Percentiles rank a stretch among this genome's conserved stretches.
phyloP scores from a whole-genome alignment of 2,329 filamentous ascomycete genomes.

The Pyricularia sp. region DNA sequence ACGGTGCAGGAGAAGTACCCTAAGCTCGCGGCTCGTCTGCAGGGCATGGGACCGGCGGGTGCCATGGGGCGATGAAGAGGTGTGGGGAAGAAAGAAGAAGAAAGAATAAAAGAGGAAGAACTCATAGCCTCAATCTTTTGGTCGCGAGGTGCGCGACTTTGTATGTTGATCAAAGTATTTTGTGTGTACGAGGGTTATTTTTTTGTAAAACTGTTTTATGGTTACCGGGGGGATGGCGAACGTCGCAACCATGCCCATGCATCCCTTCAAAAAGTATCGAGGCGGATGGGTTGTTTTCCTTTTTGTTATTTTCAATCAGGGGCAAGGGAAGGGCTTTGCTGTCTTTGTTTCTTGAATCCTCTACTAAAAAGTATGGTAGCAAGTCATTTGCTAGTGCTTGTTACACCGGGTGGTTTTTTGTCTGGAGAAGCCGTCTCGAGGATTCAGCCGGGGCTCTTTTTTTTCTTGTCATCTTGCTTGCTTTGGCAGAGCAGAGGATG shows the following conservation, averaged over 20 bases:
- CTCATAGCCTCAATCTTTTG: not conserved
- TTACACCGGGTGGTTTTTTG: not conserved
- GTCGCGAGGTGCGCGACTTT: not conserved
- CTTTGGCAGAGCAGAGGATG: not conserved
- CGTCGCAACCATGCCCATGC: not conserved
- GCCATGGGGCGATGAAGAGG: conserved; percentile 9
- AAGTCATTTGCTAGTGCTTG: not conserved
- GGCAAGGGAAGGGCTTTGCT: not conserved
- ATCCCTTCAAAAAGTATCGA: not conserved
- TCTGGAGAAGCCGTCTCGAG: not conserved
- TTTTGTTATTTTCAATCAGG: not conserved
- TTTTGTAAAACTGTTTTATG: not conserved
- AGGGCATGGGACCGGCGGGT: conserved; percentile 34
- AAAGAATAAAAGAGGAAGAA: not conserved
- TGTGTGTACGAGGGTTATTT: not conserved
- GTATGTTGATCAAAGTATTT: not conserved
- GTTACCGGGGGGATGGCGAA: not conserved
- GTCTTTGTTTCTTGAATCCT: not conserved
- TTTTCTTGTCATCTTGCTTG: not conserved
- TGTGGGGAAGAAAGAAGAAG: not conserved
- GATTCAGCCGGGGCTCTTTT: not conserved
- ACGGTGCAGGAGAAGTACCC: conserved; percentile 85
- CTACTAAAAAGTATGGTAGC: not conserved
- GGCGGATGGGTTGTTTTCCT: not conserved
- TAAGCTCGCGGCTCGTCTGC: conserved; percentile 64